phyloP scores from a whole-genome alignment of 257 asterid species.

The Fraxinus anomala region DNA sequence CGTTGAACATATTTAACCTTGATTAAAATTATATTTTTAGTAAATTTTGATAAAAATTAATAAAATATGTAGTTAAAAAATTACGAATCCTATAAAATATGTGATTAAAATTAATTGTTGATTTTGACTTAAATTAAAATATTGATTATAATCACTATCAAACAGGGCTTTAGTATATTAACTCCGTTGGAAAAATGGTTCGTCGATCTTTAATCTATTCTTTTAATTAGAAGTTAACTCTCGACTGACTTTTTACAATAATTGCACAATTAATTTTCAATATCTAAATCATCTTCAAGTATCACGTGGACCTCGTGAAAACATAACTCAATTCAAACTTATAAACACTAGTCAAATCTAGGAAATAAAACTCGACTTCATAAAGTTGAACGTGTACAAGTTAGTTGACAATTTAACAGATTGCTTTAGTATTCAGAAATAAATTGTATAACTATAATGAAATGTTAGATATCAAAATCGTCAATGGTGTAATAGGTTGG shows the following conservation, averaged over 20 bases:
- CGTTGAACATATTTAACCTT: not conserved
- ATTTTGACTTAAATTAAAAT: too few relatives aligned
- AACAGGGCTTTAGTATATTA: too few relatives aligned
- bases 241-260: too few relatives aligned
- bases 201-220: too few relatives aligned
- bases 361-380: not conserved
- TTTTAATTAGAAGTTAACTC: too few relatives aligned
- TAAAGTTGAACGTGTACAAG: not conserved
- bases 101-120: too few relatives aligned
- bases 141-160: too few relatives aligned
- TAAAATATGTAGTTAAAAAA: too few relatives aligned
- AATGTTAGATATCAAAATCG: not conserved
- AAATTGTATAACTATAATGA: not conserved
- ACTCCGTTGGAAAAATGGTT: too few relatives aligned
- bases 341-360: not conserved
- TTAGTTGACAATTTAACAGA: not conserved
- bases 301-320: not conserved
- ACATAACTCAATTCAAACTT: not conserved
- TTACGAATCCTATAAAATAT: too few relatives aligned
- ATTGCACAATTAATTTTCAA: not conserved
- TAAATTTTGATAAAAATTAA: too few relatives aligned
- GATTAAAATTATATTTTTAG: not conserved
- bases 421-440: too few relatives aligned
- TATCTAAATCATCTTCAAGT: not conserved
- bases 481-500: not conserved